phyloP scores from a whole-genome alignment of 345 rosid genomes.

The Eucalyptus viminalis region DNA sequence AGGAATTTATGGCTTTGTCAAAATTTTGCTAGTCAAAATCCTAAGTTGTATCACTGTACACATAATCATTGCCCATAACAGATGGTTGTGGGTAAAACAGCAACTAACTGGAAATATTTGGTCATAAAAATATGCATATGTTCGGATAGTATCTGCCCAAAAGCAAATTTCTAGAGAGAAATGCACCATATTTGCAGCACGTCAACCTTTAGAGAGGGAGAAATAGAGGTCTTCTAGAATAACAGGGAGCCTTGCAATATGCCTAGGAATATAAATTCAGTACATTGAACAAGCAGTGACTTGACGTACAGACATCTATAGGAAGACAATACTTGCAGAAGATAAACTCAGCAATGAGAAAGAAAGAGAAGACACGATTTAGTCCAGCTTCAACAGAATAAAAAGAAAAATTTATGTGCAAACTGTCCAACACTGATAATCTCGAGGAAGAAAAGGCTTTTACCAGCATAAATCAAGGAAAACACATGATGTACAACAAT shows the following conservation, averaged over 20 bases:
- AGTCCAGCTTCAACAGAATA: not conserved
- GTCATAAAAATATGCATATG: not conserved
- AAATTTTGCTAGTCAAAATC: not conserved
- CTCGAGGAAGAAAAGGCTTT: not conserved
- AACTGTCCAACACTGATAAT: not conserved
- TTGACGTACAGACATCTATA: not conserved
- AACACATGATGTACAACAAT: constrained; percentile 81
- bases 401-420: not conserved
- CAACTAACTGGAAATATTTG: not conserved
- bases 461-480: constrained; percentile 76
- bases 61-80: not conserved
- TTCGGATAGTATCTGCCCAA: not conserved
- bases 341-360: not conserved
- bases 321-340: not conserved
- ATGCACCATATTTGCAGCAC: not conserved
- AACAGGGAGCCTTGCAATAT: not conserved
- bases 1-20: not conserved
- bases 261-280: not conserved
- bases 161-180: not conserved
- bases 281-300: not conserved
- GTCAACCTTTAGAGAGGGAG: not conserved
- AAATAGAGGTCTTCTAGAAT: not conserved
- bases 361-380: not conserved
- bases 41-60: not conserved
- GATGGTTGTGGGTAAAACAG: not conserved